Evolutionary conservation across 805 yeast genomes (phyloP).

Genomic region (Lachancea quebecensis): DNA sequence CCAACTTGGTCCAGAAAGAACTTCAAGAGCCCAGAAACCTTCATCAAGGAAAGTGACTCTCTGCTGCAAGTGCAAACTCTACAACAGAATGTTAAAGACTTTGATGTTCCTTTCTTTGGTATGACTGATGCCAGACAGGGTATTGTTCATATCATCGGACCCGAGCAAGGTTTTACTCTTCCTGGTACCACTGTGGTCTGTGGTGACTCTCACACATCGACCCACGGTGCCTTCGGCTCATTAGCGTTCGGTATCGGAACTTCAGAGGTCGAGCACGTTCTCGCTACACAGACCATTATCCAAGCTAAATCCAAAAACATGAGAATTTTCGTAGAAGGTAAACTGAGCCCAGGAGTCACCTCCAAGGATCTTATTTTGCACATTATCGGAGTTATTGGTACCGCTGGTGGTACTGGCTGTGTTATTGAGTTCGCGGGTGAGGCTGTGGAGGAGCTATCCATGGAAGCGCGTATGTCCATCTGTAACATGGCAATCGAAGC

Average conservation of each 20-base stretch:
- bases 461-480: constrained; percentile 99
- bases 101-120: constrained; percentile 87
- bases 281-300: constrained; percentile 94
- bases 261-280: constrained; percentile 96
- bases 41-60: constrained; percentile 86
- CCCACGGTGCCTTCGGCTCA: constrained; percentile 98
- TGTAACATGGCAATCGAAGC: constrained; percentile 99
- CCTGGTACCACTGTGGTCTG: constrained; percentile 99
- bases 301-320: constrained; percentile 95
- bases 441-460: constrained; percentile 81
- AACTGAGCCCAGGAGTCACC: constrained; percentile 80
- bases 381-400: constrained; percentile 93
- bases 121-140: constrained; percentile 95
- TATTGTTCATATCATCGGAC: constrained; percentile 97
- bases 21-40: constrained; percentile 66
- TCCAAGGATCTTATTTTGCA: constrained; percentile 93
- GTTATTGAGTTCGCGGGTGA: constrained; percentile 96
- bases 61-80: constrained; percentile 86
- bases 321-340: constrained; percentile 83
- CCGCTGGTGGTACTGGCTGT: constrained; percentile 98
- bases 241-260: constrained; percentile 99
- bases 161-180: constrained; percentile 96
- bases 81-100: constrained; percentile 86
- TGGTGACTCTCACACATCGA: constrained; percentile 98
- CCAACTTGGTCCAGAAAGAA: constrained; percentile 85